Base-by-base conservation (phyloP, 768 basidiomycete species). In the Rubroboletus pulcherrimus region DNA sequence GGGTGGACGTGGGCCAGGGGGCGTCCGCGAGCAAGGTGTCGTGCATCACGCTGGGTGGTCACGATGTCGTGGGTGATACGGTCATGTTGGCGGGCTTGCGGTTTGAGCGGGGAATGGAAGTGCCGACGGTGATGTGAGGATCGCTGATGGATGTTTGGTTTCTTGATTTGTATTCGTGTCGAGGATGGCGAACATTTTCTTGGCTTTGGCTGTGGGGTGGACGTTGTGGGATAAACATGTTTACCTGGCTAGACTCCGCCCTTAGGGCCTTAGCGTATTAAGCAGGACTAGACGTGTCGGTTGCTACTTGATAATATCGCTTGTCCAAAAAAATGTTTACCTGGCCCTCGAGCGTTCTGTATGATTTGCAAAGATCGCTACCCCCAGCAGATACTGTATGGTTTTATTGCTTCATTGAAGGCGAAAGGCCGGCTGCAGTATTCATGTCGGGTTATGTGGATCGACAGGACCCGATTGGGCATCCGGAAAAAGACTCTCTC, bases 61-160 rank as follows among this genome's bases (percentile, higher is more conserved):
- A 56, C 17, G 62, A 66, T 17, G 68, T 60, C 5, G 59, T 57
- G 4, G 68, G 60, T n/a, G 78, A 86, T 56, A 77, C 84, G 4
- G 77, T 91, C 14, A 73, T 89, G 21, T 65, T 91, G 26, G 82
- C 86, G 11, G 74, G 83, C 11, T 68, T 91, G 49, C 74, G 85
- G 31, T 90, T 89, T 73, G 84, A 81, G 56, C 78, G 81, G 1
- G 87, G 89, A 57, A 71, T 72, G 30, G 55, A 72, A 5, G 81
- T 81, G 42, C 85, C 87, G 2, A 89, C 83, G 14, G 75, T 77
- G 29, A 57, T 77, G 62, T 80, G 41, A 63, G 38, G 29, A 44
- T n/a, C 1, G 15, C 33, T 24, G n/a, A n/a, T n/a, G n/a, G 31
- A 19, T 9, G 9, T 42, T 29, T 38, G 7, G 0, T 34, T 45